Evolutionary conservation across 306 rosid species (phyloP), one percentile per base, ranked within the genome.

Genomic region (Styphnolobium japonicum): DNA sequence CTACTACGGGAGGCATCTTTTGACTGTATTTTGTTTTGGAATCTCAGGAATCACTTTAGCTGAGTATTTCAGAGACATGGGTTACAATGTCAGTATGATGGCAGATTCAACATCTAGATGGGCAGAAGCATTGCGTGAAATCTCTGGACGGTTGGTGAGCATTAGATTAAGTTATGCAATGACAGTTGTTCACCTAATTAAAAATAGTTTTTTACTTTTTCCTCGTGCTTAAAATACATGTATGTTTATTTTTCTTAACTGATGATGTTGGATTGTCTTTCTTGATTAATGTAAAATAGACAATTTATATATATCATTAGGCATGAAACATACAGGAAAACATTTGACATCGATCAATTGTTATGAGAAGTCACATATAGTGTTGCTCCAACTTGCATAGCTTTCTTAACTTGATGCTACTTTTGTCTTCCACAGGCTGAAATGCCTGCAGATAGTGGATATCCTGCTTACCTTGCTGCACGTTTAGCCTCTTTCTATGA

Each of bases 391-490:
- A 25, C 56, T 67, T 67, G 23, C 15, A 7, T 43, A 25, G 25
- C 57, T 14, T 58, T 58, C 10, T 12, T 25, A 67, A 67, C 55
- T 55, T 69, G 72, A 84, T 60, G 64, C 56, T 36, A 16, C 12
- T 75, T 48, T 58, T 67, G 19, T 76, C 53, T 43, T 85, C 48
- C 85, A 89, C 88, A 96, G 99, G 99, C 99, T 4, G 99, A 96
- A 88, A 96, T 96, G 99, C 99, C 99, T 18, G 99, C 99, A 56
- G 99, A 96, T 84, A 96, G 99, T 91, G 99, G 99, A 73, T 96
- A 96, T 80, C 99, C 99, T 76, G 98, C 99, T 40, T 96, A 96
- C 79, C 95, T 96, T 77, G 99, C 99, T 46, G 96, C 99, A 73
- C 99, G 99, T 90, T 82, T 96, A 34, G 99, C 99, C 45, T 96